Evolutionary conservation across 106 monocot species (phyloP), one percentile per base, ranked within the genome.

Genomic region (Narthecium ossifragum): DNA sequence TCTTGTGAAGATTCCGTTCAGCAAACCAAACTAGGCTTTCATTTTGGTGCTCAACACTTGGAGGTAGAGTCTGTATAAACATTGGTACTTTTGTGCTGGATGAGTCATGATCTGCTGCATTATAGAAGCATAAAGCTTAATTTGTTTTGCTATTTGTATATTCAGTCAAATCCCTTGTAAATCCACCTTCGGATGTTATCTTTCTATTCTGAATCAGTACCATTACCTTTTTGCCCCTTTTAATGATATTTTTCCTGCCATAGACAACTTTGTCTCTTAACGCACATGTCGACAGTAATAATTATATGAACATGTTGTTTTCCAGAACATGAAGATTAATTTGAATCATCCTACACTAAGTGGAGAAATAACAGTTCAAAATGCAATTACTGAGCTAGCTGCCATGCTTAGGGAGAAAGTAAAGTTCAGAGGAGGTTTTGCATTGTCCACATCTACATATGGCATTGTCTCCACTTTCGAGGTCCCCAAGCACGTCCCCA

Each of bases 351-450:
- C 90, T 26, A 96, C 90, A 70, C 63, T 96, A 26, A 69, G 50
- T 41, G 90, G 96, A 11, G 96, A 96, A 75, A 86, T 73, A 53
- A 96, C 73, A 26, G 78, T 87, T 20, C 83, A 74, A 81, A 80
- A 55, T 59, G 96, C 96, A 53, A 78, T 96, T 58, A 86, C 86
- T 32, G 96, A 96, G 78, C 83, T 96, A 46, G 90, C 86, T 61
- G 83, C 96, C 27, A 96, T 96, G 90, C 81, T 96, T 31, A 90
- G 90, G 51, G 96, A 96, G 74, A 96, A 96, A 56, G 81, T 90
- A 9, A 90, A 83, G 66, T 45, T 96, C 52, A 78, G 96, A 74
- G 75, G 96, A 84, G 90, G 90, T 54, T 77, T 77, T 67, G 37
- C 67, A 13, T 10, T 93, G 38, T 82, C 82, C n/a, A 73, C 85